phyloP scores from a whole-genome alignment of 1,284 basidiomycete genomes.

The Pholiota adiposa region DNA sequence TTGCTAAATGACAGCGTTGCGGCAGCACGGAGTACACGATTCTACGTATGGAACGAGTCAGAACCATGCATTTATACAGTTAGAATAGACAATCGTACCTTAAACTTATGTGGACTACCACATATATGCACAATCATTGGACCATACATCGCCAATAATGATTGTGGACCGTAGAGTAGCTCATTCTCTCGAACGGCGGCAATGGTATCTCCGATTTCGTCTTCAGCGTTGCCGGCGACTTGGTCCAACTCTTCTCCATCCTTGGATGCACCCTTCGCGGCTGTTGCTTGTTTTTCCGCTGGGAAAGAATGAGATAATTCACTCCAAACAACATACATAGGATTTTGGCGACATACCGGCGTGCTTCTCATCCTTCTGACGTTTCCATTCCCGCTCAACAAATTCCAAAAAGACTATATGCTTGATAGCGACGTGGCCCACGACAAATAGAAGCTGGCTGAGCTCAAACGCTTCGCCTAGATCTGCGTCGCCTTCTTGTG shows the following conservation, averaged over 20 bases:
- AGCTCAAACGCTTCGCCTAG: conserved; percentile 83
- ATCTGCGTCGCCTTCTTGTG: conserved; percentile 47
- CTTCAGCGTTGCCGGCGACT: conserved; percentile 96
- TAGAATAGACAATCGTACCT: conserved; percentile 49
- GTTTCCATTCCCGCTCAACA: conserved; percentile 96
- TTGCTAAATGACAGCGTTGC: conserved; percentile 93
- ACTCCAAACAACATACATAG: not conserved
- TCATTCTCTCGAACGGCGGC: conserved; percentile 86
- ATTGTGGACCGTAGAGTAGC: conserved; percentile 85
- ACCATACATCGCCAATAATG: conserved; percentile 85
- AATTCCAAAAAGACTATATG: conserved; percentile 97
- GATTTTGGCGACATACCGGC: conserved; percentile 52
- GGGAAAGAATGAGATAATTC: conserved; percentile 6
- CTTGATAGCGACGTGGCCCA: conserved; percentile 97
- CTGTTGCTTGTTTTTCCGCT: conserved; percentile 59
- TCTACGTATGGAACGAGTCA: conserved; percentile 51
- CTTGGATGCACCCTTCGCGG: conserved; percentile 49
- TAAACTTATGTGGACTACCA: conserved; percentile 85
- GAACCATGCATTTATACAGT: not conserved
- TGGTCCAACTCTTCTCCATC: conserved; percentile 91
- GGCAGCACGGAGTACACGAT: conserved; percentile 83
- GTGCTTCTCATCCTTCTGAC: conserved; percentile 90
- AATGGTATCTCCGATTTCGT: conserved; percentile 96
- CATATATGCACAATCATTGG: conserved; percentile 92
- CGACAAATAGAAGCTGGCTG: conserved; percentile 91